Conservation (phyloP, 1,139 yeast genomes). For the Zygoascus sp. region DNA sequence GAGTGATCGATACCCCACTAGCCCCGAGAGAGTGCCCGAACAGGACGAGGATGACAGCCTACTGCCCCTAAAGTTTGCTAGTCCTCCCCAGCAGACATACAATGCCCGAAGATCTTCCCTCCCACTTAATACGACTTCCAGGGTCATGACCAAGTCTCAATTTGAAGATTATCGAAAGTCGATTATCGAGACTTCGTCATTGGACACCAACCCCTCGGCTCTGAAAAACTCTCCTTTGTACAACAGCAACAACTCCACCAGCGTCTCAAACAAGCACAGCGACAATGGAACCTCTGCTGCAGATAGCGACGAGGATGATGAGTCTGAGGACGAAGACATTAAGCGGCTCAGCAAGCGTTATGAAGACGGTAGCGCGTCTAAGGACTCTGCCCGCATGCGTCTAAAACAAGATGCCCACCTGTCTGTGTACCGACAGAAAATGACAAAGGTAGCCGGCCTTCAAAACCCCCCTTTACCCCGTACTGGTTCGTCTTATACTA, state of each 20-base stretch:
- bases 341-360: constrained; percentile 19
- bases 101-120: constrained; percentile 15
- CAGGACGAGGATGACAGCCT: constrained; percentile 25
- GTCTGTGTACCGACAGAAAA: constrained; percentile 40
- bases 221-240: neutral
- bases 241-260: neutral
- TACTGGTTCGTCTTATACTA: constrained; percentile 13
- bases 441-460: constrained; percentile 36
- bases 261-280: neutral
- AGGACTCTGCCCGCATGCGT: constrained; percentile 31
- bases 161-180: constrained; percentile 35
- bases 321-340: constrained; percentile 19
- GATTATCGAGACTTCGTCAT: constrained; percentile 14
- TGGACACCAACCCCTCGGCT: constrained; percentile 9
- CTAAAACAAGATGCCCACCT: constrained; percentile 40
- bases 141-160: constrained; percentile 35
- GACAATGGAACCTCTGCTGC: neutral
- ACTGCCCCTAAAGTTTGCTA: constrained; percentile 22
- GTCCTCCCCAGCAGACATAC: constrained; percentile 12
- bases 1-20: neutral
- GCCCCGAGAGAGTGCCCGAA: constrained; percentile 3
- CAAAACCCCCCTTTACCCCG: constrained; percentile 24
- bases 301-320: constrained; percentile 16
- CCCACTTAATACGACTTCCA: constrained; percentile 18
- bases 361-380: constrained; percentile 28